Evolutionary conservation across 352 stramenopile species (phyloP), one percentile per base, ranked within the genome.

Genomic region (Pythium dissotocum): DNA sequence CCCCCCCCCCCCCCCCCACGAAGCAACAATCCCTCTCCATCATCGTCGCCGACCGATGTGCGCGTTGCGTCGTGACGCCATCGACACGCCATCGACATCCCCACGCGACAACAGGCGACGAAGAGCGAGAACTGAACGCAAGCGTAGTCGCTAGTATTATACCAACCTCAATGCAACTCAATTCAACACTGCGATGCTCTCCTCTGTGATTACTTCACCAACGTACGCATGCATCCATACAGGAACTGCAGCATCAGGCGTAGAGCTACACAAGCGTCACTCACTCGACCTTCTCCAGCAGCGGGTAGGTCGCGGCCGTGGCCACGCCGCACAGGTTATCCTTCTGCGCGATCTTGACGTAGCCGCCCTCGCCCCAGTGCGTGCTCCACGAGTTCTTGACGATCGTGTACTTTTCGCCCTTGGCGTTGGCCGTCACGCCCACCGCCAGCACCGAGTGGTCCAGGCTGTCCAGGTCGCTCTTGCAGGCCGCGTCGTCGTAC

Each of bases 281-380:
- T 26, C 44, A 58, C 16, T 69, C 40, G 12, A 18, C 38, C 61
- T 67, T 69, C 32, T 65, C 79, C 56, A 97, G 75, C 49, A 94
- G 66, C 13, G 89, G 88, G 67, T 97, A 97, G 13, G 80, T 94
- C 0, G 91, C 85, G 18, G 83, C 77, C 0, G 88, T 98, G 49
- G 97, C 87, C 51, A 99, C 95, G 21, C 97, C 96, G 71, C 97
- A 99, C 6, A 97, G 89, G 63, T 99, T 99, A 63, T 96, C 74
- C 63, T 96, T 94, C 70, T 97, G 90, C 38, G 86, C 79, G 67
- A 98, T 96, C 72, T 94, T 95, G 35, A 98, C 73, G 80, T 98
- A 98, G 36, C 93, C 93, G 42, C 96, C 77, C 61, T 98, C 95
- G 46, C 95, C 95, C 95, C 95, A 98, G 63, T 94, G 83, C 38